Evolutionary conservation across 768 basidiomycete species (phyloP).

Genomic region (Rhizopogon sp.): DNA sequence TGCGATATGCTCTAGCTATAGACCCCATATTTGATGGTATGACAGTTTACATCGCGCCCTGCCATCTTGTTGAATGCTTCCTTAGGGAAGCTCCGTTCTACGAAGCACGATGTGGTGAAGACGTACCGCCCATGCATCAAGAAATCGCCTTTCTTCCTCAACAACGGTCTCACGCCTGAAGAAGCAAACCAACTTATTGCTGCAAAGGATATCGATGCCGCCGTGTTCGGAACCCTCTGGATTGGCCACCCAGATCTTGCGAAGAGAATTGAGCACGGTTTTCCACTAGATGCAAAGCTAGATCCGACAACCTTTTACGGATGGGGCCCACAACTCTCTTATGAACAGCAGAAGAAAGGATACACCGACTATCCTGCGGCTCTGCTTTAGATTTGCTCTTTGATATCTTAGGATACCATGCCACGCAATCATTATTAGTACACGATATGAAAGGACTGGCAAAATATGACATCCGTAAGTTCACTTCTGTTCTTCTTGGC

Average conservation of each 20-base stretch:
- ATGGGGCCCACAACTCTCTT: constrained; percentile 5
- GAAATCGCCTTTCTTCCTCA: constrained; percentile 33
- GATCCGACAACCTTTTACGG: constrained; percentile 20
- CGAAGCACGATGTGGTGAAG: constrained; percentile 34
- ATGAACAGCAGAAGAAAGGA: too few relatives aligned
- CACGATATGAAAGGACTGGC: neutral
- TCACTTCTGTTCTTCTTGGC: constrained; percentile 4
- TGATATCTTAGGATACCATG: neutral
- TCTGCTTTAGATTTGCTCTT: neutral
- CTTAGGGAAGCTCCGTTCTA: constrained; percentile 29
- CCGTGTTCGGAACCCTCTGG: constrained; percentile 15
- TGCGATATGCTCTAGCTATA: constrained; percentile 11
- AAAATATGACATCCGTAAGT: neutral
- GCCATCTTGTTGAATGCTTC: neutral
- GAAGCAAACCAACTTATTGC: too few relatives aligned
- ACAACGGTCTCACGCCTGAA: constrained; percentile 23
- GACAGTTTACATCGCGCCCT: neutral
- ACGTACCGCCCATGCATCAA: constrained; percentile 32
- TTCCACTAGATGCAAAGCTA: constrained; percentile 12
- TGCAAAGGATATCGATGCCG: constrained; percentile 12
- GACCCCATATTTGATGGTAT: constrained; percentile 21
- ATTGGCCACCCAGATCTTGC: constrained; percentile 39
- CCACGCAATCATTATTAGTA: neutral
- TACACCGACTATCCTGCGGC: constrained; percentile 24
- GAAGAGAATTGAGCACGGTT: constrained; percentile 16